Conservation (phyloP, 2,329 filamentous ascomycete species). For the Hypomyces rosellus region DNA sequence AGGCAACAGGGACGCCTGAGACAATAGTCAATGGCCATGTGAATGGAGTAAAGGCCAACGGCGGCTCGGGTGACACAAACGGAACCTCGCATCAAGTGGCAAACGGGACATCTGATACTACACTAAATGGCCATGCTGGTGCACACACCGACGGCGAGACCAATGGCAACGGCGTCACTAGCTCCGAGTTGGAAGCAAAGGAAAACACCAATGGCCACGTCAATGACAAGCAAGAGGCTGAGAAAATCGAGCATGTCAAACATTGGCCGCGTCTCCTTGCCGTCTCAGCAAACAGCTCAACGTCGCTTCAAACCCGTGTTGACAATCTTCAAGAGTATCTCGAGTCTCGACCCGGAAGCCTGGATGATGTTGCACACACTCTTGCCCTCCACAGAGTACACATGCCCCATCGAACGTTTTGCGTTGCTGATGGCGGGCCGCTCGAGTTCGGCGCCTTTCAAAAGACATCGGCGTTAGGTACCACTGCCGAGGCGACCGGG, state of each 20-base stretch:
- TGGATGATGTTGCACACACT: neutral
- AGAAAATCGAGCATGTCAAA: neutral
- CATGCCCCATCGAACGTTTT: neutral
- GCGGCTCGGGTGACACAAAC: too few relatives aligned
- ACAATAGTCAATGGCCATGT: too few relatives aligned
- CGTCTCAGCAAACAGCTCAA: neutral
- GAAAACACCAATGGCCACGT: neutral
- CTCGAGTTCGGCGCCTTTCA: neutral
- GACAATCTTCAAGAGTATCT: neutral
- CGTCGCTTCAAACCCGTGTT: neutral
- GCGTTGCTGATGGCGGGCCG: neutral
- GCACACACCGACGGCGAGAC: neutral
- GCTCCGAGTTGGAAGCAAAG: neutral
- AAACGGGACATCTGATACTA: too few relatives aligned
- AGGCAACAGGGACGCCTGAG: too few relatives aligned
- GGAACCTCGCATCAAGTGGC: too few relatives aligned
- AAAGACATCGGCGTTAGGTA: neutral
- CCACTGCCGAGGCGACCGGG: too few relatives aligned
- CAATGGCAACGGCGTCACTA: neutral
- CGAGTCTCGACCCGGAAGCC: neutral
- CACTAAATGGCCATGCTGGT: neutral
- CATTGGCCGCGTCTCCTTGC: neutral
- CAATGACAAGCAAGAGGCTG: neutral
- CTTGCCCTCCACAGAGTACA: neutral
- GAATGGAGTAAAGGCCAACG: too few relatives aligned